phyloP scores from a whole-genome alignment of 306 rosid genomes.

The Cucumis hystrix region DNA sequence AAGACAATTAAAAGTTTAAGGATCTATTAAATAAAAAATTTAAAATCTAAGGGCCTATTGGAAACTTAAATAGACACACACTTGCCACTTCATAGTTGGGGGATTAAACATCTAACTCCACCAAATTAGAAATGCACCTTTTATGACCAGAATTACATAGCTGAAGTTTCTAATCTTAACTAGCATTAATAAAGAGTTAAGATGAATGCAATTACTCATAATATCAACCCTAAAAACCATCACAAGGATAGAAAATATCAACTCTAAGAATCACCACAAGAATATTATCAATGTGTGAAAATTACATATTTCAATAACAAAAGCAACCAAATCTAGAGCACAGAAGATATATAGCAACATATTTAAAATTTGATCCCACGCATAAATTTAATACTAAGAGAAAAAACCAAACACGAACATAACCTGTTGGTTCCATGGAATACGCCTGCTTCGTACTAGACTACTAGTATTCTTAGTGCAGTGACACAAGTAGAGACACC shows the following conservation, averaged over 20 bases:
- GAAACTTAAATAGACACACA: no score
- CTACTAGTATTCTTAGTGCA: neutral
- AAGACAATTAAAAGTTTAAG: no score
- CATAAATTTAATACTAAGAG: neutral
- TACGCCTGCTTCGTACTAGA: neutral
- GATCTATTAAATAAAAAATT: no score
- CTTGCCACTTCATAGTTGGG: no score
- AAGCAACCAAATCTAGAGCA: neutral
- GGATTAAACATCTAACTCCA: no score
- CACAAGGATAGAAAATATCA: neutral
- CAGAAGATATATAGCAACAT: neutral
- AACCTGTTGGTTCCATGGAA: neutral
- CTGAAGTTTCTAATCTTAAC: no score
- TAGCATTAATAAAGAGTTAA: no score
- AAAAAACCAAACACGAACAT: neutral
- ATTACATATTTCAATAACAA: neutral
- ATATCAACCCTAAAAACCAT: neutral
- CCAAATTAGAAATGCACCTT: neutral
- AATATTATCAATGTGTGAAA: neutral
- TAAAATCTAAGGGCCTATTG: no score
- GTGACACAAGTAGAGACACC: neutral
- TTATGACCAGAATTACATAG: neutral
- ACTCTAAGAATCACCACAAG: neutral
- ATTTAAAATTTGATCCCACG: neutral
- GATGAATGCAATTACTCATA: neutral